These are phyloP conservation scores for Moesziomyces sp. DNA, from an alignment of 1,284 basidiomycete genomes.

Conservation along the genomic window DNA sequence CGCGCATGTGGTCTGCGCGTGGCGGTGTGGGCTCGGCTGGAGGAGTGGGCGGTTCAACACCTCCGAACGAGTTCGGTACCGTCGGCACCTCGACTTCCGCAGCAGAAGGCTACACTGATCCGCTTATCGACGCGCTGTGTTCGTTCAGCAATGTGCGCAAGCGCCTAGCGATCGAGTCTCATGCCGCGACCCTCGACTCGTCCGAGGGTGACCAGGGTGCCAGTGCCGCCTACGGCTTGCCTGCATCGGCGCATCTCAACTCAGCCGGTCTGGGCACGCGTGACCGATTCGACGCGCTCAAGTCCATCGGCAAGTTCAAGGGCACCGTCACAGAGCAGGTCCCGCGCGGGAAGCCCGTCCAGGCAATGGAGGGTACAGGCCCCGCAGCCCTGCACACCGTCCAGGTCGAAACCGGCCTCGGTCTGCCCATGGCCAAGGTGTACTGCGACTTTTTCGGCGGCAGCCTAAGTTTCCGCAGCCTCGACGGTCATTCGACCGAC, in stretches of 20 bases:
- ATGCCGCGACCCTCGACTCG: not conserved
- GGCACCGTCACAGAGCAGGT: constrained; percentile 60
- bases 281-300: constrained; percentile 48
- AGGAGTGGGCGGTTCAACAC: constrained; percentile 23
- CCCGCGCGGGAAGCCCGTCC: not conserved
- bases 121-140: constrained; percentile 55
- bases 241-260: constrained; percentile 14
- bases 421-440: constrained; percentile 60
- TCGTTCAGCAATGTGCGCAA: constrained; percentile 58
- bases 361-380: constrained; percentile 45
- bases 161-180: constrained; percentile 53
- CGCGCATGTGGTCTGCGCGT: constrained; percentile 12
- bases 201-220: not conserved
- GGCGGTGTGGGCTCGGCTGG: constrained; percentile 42
- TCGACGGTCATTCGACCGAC: constrained; percentile 73
- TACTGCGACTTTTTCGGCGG: constrained; percentile 73
- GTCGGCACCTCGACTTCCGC: constrained; percentile 27
- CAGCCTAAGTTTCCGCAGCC: constrained; percentile 79
- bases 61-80: constrained; percentile 35
- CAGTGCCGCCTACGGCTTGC: constrained; percentile 14
- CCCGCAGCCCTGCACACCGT: constrained; percentile 44
- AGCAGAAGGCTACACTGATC: constrained; percentile 28
- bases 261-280: constrained; percentile 34
- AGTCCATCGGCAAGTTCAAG: constrained; percentile 53
- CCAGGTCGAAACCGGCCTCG: constrained; percentile 57